A percentile compares a stretch with the other conserved stretches of the same genome.
These are phyloP conservation scores for Nicotiana sylvestris DNA, from an alignment of 257 asterid genomes.

Conservation along the genomic window DNA sequence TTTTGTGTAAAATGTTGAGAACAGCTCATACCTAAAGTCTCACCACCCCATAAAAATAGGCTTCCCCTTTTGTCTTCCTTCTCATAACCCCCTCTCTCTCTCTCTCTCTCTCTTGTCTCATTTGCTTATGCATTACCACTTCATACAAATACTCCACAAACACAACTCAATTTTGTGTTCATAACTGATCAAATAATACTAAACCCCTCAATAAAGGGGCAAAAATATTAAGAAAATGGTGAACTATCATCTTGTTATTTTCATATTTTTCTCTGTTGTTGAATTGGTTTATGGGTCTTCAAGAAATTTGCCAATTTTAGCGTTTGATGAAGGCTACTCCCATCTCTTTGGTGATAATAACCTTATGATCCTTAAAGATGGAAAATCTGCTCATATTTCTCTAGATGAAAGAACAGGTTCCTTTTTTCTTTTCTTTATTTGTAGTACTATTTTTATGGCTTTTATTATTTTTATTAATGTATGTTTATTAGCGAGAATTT, in stretches of 20 bases:
- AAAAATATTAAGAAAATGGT: constrained; percentile 24
- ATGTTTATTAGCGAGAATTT: background rate
- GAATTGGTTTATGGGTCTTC: constrained; percentile 49
- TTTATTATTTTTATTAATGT: background rate
- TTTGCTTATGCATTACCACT: constrained; percentile 32
- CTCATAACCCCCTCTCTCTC: constrained; percentile 14
- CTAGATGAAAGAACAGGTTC: constrained; percentile 80
- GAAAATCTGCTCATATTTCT: constrained; percentile 65
- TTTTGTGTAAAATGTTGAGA: background rate
- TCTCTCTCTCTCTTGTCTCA: background rate
- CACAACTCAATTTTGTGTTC: background rate
- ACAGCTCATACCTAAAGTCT: constrained; percentile 34
- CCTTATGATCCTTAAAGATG: constrained; percentile 67
- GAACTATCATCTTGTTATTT: constrained; percentile 25
- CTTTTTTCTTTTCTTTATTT: too few species aligned
- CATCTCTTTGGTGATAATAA: constrained; percentile 79
- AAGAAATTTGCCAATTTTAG: constrained; percentile 53
- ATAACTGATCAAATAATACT: background rate
- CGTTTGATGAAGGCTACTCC: constrained; percentile 88
- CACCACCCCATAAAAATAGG: constrained; percentile 53
- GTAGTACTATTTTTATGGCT: background rate
- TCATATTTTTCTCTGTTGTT: constrained; percentile 28
- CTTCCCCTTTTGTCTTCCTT: constrained; percentile 13
- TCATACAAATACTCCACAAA: constrained; percentile 3
- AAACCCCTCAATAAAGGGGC: background rate